A percentile compares a stretch with the other conserved stretches of the same genome.
These are phyloP conservation scores for Alternaria sp. DNA, from an alignment of 2,329 filamentous ascomycete species.

Conservation along the genomic window DNA sequence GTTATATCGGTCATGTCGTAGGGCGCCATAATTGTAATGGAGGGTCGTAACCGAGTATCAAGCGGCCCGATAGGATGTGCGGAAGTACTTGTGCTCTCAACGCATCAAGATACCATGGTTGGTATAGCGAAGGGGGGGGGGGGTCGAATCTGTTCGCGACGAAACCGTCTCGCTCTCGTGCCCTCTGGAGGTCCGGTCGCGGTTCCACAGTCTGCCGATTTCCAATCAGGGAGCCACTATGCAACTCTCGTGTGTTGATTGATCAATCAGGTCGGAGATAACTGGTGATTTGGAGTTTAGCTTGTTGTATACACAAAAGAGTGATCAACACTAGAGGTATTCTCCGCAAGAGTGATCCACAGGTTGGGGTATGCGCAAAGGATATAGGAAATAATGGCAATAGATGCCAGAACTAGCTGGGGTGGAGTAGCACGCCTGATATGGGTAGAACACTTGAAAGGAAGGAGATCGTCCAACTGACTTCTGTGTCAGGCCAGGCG, in stretches of 20 bases:
- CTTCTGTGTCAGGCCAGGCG: conserved; percentile 24
- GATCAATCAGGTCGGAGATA: conserved; percentile 5
- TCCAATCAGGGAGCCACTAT: background rate
- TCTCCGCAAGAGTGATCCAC: conserved; percentile 10
- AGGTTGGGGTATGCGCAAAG: conserved; percentile 11
- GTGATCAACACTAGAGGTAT: conserved; percentile 13
- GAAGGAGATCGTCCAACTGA: conserved; percentile 25
- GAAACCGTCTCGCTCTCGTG: conserved; percentile 11
- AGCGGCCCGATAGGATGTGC: conserved; percentile 6
- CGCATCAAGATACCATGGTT: conserved; percentile 28
- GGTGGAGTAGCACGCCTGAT: conserved; percentile 4
- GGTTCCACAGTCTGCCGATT: conserved; percentile 3
- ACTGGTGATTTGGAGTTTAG: conserved; percentile 4
- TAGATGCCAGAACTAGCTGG: conserved; percentile 4
- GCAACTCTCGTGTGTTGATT: background rate
- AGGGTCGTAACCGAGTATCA: background rate
- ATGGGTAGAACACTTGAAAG: conserved; percentile 14
- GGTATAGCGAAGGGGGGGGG: conserved; percentile 13
- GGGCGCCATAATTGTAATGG: conserved; percentile 17
- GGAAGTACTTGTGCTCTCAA: conserved; percentile 12
- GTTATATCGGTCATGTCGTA: conserved; percentile 18
- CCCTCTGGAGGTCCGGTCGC: conserved; percentile 3
- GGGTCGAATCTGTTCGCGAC: conserved; percentile 3
- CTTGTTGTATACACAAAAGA: conserved; percentile 8
- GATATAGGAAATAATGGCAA: conserved; percentile 14